Evolutionary conservation across 2,329 filamentous ascomycete species (phyloP).

Genomic region (Sporothrix globosa): DNA sequence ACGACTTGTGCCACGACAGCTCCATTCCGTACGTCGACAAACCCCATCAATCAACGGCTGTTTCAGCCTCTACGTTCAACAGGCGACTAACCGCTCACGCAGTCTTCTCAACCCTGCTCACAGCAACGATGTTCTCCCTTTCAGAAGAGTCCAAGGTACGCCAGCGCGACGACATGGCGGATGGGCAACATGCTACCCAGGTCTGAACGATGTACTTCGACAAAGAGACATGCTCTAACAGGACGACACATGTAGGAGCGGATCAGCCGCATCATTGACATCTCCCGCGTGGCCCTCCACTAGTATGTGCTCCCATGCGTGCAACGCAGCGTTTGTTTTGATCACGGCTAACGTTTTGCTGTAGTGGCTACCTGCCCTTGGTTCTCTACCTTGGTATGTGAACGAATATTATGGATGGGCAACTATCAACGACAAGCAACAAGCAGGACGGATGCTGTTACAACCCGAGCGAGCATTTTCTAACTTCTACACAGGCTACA

Average conservation of each 20-base stretch:
- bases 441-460: not conserved
- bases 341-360: conserved; percentile 43
- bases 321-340: not conserved
- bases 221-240: not conserved
- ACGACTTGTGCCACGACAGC: conserved; percentile 1
- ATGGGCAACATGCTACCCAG: not conserved
- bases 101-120: not conserved
- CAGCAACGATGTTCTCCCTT: conserved; percentile 62
- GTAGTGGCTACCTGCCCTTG: conserved; percentile 90
- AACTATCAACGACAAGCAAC: not conserved
- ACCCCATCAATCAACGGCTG: too few relatives aligned
- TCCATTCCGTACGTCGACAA: not conserved
- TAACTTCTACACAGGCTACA: conserved; percentile 69
- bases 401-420: not conserved
- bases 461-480: not conserved
- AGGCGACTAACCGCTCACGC: not conserved
- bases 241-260: conserved; percentile 70
- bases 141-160: conserved; percentile 96
- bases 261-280: conserved; percentile 94
- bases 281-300: conserved; percentile 91
- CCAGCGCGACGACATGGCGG: not conserved
- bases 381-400: conserved; percentile 89
- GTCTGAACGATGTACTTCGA: not conserved
- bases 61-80: not conserved
- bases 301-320: conserved; percentile 66